These are phyloP conservation scores for Pholiota microspora DNA, from an alignment of 768 basidiomycete genomes.

Conservation along the genomic window DNA sequence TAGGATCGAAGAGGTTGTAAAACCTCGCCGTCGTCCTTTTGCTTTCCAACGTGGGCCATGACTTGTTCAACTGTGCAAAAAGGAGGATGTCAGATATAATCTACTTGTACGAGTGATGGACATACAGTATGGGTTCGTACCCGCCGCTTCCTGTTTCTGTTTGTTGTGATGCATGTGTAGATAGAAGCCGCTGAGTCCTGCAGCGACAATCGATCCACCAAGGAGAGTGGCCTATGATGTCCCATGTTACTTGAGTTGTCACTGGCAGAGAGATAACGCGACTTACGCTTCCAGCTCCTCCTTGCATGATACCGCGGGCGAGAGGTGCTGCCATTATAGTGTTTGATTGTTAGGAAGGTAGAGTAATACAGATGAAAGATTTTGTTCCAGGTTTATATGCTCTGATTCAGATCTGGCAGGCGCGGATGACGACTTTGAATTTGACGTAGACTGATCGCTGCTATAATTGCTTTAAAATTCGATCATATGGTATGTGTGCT, in stretches of 20 bases:
- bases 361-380: no score
- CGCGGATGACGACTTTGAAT: not conserved
- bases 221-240: conserved; percentile 24
- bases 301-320: not conserved
- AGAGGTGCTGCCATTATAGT: conserved; percentile 5
- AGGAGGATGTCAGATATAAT: not conserved
- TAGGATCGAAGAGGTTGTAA: conserved; percentile 8
- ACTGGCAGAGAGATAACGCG: no score
- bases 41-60: conserved; percentile 22
- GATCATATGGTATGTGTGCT: not conserved
- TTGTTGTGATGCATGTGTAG: conserved; percentile 26
- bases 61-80: conserved; percentile 29
- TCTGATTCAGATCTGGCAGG: conserved; percentile 11
- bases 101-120: not conserved
- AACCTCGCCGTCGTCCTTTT: conserved; percentile 12
- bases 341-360: not conserved
- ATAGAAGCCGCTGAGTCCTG: conserved; percentile 28
- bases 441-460: not conserved
- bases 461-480: not conserved
- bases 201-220: conserved; percentile 26
- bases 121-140: conserved; percentile 31
- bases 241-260: no score
- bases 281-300: conserved; percentile 19
- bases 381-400: not conserved
- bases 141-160: conserved; percentile 22